Base-by-base conservation (phyloP, 2,329 filamentous ascomycete genomes). In the Hymenoscyphus linearis region DNA sequence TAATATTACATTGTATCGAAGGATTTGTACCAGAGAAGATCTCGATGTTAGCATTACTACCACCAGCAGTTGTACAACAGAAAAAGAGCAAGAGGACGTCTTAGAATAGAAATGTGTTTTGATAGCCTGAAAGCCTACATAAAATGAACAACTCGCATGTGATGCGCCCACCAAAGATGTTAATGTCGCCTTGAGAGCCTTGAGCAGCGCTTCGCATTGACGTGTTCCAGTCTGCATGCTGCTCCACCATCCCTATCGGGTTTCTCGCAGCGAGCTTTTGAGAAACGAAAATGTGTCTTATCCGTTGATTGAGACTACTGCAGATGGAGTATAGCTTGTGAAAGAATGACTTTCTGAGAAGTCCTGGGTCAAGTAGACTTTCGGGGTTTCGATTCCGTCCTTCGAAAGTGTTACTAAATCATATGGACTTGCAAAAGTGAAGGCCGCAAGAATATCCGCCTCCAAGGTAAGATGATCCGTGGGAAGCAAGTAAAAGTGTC, bases 391-490 rank as follows among this genome's bases (percentile, higher is more conserved):
- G 5, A 66, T 71, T 6, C 85, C 85, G 69, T 88, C 84, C 2
- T 73, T 62, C 0, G 84, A 87, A 3, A 87, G 76, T 0, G 85
- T 86, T 0, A 86, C 81, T 1, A 88, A 68, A 58, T 76, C 74
- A 65, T 81, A 71, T 25, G 74, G 74, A 12, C 79, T 77, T 16
- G 75, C 78, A 66, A 71, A 86, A 60, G 66, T 76, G 72, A 85
- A 85, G 0, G 80, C 76, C 16, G 58, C 55, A 1, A 84, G 76
- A 6, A 79, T 75, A 58, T 83, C 80, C 2, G 81, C 80, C 7
- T 77, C 69, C 64, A 80, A 84, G 2, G 75, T 74, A 54, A 87
- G 82, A 68, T 90, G 87, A 0, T 83, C 83, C 87, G 65, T 88
- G 84, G 1, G 84, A 80, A 2, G 76, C 50, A 40, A 66, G 64